Conservation (phyloP, 352 stramenopile genomes). For the Pythium plurisporium region DNA sequence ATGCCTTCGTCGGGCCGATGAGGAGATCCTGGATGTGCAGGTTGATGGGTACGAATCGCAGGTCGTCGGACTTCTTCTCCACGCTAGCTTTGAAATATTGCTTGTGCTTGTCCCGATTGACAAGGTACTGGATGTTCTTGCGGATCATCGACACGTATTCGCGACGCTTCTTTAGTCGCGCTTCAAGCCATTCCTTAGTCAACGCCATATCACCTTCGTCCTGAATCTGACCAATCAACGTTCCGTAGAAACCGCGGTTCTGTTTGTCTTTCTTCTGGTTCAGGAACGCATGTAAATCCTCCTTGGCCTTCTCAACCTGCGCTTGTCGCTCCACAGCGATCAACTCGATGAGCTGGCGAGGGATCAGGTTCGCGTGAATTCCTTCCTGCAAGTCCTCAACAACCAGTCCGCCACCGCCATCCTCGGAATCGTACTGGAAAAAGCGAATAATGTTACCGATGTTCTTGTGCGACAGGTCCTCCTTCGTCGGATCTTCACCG, state of each 20-base stretch:
- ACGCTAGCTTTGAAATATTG: slow-evolving; percentile 88
- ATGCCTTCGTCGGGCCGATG: slow-evolving; percentile 76
- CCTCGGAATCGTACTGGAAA: slow-evolving; percentile 86
- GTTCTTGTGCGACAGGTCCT: slow-evolving; percentile 80
- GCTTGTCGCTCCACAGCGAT: slow-evolving; percentile 75
- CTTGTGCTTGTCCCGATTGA: slow-evolving; percentile 87
- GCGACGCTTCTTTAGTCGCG: slow-evolving; percentile 67
- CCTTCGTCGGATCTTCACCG: slow-evolving; percentile 60
- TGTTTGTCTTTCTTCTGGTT: slow-evolving; percentile 85
- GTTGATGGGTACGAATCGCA: slow-evolving; percentile 86
- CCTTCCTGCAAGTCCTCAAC: slow-evolving; percentile 84
- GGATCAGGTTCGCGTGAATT: slow-evolving; percentile 72
- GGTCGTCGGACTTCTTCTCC: slow-evolving; percentile 76
- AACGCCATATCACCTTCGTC: slow-evolving; percentile 76
- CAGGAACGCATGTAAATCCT: slow-evolving; percentile 77
- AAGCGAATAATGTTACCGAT: slow-evolving; percentile 88
- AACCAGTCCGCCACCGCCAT: slow-evolving; percentile 70
- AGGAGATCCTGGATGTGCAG: slow-evolving; percentile 84
- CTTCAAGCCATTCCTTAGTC: slow-evolving; percentile 76
- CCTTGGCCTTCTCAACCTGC: slow-evolving; percentile 69
- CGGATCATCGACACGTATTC: slow-evolving; percentile 79
- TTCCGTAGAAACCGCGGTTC: slow-evolving; percentile 80
- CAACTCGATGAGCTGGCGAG: slow-evolving; percentile 74
- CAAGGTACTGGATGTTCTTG: slow-evolving; percentile 82
- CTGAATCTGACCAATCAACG: slow-evolving; percentile 84